Base-by-base conservation (phyloP, 148 eudicot species). In the Beta vulgaris region DNA sequence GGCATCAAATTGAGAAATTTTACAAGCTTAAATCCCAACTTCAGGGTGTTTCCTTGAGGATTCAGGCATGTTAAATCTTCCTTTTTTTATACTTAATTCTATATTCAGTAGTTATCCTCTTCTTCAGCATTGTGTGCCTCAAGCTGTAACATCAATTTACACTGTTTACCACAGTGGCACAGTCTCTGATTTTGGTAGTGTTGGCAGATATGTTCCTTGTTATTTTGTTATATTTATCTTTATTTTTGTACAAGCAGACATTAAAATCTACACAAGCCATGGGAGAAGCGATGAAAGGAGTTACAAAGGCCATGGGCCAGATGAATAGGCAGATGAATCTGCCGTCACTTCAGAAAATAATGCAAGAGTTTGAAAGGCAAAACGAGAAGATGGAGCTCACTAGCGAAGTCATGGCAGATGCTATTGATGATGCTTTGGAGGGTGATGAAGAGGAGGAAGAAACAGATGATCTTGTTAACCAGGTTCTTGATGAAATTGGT, bases 201-300 rank as follows among this genome's bases (percentile, higher is more conserved):
- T 48, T 29, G 7, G 40, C 39, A 39, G 65, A 23, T 42, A 29
- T 21, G 28, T 2, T 43, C 40, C 54, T 21, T 25, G 36, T 46
- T 29, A 9, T 67, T 19, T 2, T 76, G 73, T 49, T 43, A 37
- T 39, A 62, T 66, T 23, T 4, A 36, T 69, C 40, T 18, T 42
- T 44, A 57, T 44, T 53, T 55, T 12, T 80, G n/a, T 69, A 43
- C 40, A 19, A 51, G 46, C 85, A 94, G 98, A 94, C 98, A 31
- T 76, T 95, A 82, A 95, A 95, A 82, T 95, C 98, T 0, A 95
- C 98, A 21, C 98, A 95, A 95, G 98, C 98, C 66, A 95, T 95
- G 98, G 98, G 98, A 73, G 93, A 95, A 83, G 98, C 98, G 28
- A 95, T 95, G 96, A 95, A 90, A 81, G 98, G 98, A 71, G 97